A percentile compares a stretch with the other conserved stretches of the same genome.
Conservation (phyloP, 1,284 basidiomycete species). For the Neolentinus lepideus region DNA sequence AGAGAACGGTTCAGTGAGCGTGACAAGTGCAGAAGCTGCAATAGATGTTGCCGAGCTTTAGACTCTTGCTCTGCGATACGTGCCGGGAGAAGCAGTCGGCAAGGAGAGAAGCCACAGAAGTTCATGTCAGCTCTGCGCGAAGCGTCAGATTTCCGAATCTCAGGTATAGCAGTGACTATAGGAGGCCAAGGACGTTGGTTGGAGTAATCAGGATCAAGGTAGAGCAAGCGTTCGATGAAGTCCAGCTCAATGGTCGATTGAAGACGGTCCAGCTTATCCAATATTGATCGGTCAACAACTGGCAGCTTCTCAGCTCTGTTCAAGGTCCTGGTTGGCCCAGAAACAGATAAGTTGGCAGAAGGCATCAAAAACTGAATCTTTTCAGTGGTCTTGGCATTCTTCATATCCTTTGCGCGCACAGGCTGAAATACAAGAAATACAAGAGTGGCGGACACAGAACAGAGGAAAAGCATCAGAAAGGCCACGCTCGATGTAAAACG, state of each 20-base stretch:
- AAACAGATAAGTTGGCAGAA: neutral
- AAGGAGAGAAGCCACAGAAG: slow-evolving; percentile 15
- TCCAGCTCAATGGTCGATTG: neutral
- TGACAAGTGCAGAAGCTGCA: slow-evolving; percentile 35
- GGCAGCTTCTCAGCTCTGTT: neutral
- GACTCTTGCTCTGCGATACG: slow-evolving; percentile 42
- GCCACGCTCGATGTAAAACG: neutral
- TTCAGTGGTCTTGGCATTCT: neutral
- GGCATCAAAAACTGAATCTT: neutral
- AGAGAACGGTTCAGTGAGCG: slow-evolving; percentile 36
- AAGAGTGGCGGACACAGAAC: neutral
- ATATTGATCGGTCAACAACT: neutral
- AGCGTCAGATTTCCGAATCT: neutral
- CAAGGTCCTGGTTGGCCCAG: neutral
- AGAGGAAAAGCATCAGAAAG: neutral
- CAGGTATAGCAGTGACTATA: neutral
- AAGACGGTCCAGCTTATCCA: neutral
- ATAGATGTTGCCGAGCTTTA: slow-evolving; percentile 39
- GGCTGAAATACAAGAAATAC: neutral
- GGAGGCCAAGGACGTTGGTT: neutral
- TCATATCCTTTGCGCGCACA: neutral
- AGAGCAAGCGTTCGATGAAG: neutral
- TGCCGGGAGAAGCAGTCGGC: slow-evolving; percentile 39
- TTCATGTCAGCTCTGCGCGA: neutral
- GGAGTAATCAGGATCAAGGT: neutral